Evolutionary conservation across 2,329 filamentous ascomycete species (phyloP).

Genomic region (Apiospora hydei): DNA sequence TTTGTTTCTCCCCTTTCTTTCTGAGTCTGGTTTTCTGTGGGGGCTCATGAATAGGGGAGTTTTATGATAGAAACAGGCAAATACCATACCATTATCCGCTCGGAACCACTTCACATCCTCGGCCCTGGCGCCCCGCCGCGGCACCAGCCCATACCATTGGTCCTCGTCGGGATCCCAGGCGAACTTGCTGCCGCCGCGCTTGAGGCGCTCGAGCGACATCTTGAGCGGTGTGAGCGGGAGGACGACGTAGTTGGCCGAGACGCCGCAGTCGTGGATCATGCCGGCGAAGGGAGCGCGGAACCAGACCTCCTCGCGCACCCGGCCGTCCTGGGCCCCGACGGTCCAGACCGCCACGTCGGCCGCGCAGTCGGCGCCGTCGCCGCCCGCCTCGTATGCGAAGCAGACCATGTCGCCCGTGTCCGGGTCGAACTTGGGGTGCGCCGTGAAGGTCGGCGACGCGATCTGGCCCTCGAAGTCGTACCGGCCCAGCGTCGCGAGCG

Average conservation of each 20-base stretch:
- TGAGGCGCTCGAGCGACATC: constrained; percentile 51
- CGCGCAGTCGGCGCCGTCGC: constrained; percentile 50
- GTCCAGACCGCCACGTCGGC: constrained; percentile 56
- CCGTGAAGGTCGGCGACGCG: constrained; percentile 54
- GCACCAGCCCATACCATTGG: constrained; percentile 62
- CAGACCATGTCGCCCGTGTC: constrained; percentile 57
- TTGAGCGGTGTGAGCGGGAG: constrained; percentile 57
- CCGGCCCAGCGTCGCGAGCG: constrained; percentile 56
- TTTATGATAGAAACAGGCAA: neutral
- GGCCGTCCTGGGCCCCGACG: constrained; percentile 48
- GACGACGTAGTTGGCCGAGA: constrained; percentile 56
- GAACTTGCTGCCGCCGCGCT: constrained; percentile 56
- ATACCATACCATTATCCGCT: constrained; percentile 55
- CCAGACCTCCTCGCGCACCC: constrained; percentile 55
- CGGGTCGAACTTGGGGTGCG: constrained; percentile 61
- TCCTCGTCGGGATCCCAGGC: constrained; percentile 62
- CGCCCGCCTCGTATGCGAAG: constrained; percentile 58
- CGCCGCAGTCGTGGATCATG: constrained; percentile 60
- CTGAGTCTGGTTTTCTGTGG: neutral
- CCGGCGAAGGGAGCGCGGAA: constrained; percentile 59
- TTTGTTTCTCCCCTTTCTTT: no score
- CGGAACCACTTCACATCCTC: constrained; percentile 62
- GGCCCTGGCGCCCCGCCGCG: constrained; percentile 55
- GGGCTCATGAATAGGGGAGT: neutral
- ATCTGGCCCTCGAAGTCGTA: constrained; percentile 62